These are phyloP conservation scores for Tulasnella calospora DNA, from an alignment of 768 basidiomycete species.

Conservation along the genomic window DNA sequence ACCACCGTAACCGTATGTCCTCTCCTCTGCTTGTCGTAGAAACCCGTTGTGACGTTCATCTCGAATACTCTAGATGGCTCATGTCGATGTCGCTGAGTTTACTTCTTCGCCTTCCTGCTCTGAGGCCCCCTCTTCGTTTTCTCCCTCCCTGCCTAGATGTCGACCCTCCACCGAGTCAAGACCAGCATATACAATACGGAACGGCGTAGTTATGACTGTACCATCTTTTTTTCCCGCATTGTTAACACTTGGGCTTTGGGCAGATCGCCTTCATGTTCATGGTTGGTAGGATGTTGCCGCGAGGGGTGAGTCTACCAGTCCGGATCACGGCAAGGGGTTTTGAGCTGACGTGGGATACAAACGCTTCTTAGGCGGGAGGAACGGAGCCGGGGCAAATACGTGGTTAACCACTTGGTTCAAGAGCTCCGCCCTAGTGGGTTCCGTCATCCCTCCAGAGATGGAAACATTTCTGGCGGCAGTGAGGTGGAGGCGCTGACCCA, in stretches of 20 bases:
- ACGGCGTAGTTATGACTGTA: not conserved
- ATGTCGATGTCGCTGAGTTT: too few relatives aligned
- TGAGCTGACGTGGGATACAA: not conserved
- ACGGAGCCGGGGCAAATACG: not conserved
- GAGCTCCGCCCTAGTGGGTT: not conserved
- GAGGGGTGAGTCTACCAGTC: not conserved
- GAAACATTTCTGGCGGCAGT: not conserved
- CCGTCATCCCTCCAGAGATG: not conserved
- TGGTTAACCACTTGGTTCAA: not conserved
- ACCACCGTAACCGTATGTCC: too few relatives aligned
- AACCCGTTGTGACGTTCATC: too few relatives aligned
- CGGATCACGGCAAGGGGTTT: not conserved
- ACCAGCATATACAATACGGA: too few relatives aligned
- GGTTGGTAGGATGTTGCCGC: not conserved
- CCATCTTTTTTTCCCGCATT: not conserved
- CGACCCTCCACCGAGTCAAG: too few relatives aligned
- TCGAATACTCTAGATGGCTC: too few relatives aligned
- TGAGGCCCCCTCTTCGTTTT: too few relatives aligned
- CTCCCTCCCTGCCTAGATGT: too few relatives aligned
- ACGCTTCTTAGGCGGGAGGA: not conserved
- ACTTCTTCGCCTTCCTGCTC: too few relatives aligned
- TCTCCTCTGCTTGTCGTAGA: too few relatives aligned
- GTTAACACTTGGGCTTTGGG: not conserved
- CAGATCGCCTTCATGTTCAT: not conserved
- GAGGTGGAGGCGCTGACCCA: not conserved